Conservation (phyloP, 371 early-diverging fungal species). For the Entomophthora muscae region DNA sequence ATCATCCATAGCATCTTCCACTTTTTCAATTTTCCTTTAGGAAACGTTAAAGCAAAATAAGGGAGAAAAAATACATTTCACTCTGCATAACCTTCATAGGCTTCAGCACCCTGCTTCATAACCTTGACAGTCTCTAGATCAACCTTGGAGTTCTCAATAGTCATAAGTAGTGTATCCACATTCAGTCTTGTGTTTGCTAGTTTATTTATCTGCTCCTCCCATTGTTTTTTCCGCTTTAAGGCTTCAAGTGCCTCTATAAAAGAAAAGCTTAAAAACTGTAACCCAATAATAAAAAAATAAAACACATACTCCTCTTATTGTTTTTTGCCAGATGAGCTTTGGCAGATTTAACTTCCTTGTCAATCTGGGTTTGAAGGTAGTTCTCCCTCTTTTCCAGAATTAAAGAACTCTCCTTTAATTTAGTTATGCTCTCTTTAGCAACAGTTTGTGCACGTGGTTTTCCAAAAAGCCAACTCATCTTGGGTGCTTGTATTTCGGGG, state of each 20-base stretch:
- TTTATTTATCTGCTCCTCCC: conserved; percentile 73
- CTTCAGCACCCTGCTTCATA: conserved; percentile 83
- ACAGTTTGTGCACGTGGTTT: conserved; percentile 55
- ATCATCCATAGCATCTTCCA: conserved; percentile 92
- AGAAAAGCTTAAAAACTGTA: neutral
- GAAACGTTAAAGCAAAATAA: conserved; percentile 2
- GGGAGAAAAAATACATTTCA: conserved; percentile 38
- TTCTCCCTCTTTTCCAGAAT: conserved; percentile 90
- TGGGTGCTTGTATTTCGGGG: too few relatives aligned
- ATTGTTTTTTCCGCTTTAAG: conserved; percentile 81
- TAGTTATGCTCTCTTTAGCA: conserved; percentile 88
- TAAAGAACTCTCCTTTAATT: conserved; percentile 71
- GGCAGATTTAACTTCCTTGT: conserved; percentile 73
- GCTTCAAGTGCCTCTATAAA: conserved; percentile 66
- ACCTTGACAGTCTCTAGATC: conserved; percentile 91
- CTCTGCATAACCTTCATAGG: conserved; percentile 87
- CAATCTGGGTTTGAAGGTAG: conserved; percentile 70
- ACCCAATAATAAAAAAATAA: conserved; percentile 10
- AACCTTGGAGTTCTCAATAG: conserved; percentile 91
- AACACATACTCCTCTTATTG: conserved; percentile 68
- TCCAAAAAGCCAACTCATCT: conserved; percentile 32
- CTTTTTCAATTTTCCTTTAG: conserved; percentile 77
- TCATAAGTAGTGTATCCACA: conserved; percentile 87
- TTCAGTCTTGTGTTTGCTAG: conserved; percentile 78
- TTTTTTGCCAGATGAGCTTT: conserved; percentile 79